A percentile compares a stretch with the other conserved stretches of the same genome.
Conservation (phyloP, 1,284 basidiomycete species). For the Ganoderma resinaceum region DNA sequence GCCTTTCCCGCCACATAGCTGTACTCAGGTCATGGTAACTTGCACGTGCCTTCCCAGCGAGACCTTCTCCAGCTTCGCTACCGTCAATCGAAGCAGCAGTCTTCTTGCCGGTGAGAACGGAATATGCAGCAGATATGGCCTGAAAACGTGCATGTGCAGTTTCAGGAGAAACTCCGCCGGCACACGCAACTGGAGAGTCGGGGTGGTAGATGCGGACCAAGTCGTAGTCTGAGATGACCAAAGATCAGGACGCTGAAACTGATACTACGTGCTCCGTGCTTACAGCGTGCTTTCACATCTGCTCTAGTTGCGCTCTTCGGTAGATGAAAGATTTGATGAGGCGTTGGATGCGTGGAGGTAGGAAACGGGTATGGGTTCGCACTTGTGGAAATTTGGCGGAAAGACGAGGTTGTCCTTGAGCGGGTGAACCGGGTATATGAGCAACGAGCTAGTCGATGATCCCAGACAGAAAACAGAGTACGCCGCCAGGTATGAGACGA, state of each 20-base stretch:
- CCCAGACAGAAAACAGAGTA: not conserved
- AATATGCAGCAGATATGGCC: conserved; percentile 66
- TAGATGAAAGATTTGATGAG: conserved; percentile 76
- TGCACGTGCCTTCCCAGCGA: conserved; percentile 38
- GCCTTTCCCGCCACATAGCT: conserved; percentile 50
- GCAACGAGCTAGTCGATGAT: not conserved
- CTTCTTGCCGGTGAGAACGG: conserved; percentile 51
- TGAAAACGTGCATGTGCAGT: conserved; percentile 66
- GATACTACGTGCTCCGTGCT: conserved; percentile 35
- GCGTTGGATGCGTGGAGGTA: conserved; percentile 57
- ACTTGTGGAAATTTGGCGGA: conserved; percentile 14
- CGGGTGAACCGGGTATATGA: not conserved
- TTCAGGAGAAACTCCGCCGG: conserved; percentile 46
- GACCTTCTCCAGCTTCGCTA: conserved; percentile 44
- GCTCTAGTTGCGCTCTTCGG: conserved; percentile 57
- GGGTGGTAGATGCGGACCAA: conserved; percentile 76
- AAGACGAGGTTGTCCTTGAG: not conserved
- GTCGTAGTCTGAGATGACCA: conserved; percentile 61
- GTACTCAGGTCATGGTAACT: conserved; percentile 40
- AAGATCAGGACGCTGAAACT: not conserved
- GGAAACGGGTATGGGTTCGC: conserved; percentile 65
- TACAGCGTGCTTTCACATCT: conserved; percentile 73
- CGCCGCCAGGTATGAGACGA: not conserved
- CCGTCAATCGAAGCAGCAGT: conserved; percentile 35
- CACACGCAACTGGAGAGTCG: conserved; percentile 61